Percentiles rank a stretch among this genome's conserved stretches.
Evolutionary conservation across 768 basidiomycete species (phyloP).

Genomic region (Trametes sanguinea): DNA sequence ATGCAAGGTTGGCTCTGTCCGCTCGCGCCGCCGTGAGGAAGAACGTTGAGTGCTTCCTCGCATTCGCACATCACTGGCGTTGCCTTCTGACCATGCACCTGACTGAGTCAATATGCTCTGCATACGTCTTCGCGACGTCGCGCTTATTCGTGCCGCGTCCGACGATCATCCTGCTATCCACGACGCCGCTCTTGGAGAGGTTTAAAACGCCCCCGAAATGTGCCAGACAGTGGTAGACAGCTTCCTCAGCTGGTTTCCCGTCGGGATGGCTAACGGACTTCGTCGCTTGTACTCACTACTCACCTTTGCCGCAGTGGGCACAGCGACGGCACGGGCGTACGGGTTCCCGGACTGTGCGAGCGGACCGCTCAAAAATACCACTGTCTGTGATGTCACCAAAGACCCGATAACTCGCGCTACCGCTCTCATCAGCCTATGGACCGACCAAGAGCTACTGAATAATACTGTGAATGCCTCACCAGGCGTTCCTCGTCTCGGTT

Average conservation of each 20-base stretch:
- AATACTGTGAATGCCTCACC: slow-evolving; percentile 53
- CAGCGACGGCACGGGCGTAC: slow-evolving; percentile 6
- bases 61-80: neutral
- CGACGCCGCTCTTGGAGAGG: neutral
- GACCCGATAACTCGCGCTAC: slow-evolving; percentile 48
- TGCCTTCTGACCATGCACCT: slow-evolving; percentile 19
- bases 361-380: slow-evolving; percentile 46
- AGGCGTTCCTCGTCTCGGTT: slow-evolving; percentile 55
- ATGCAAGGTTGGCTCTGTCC: neutral
- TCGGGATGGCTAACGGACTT: slow-evolving; percentile 18
- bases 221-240: neutral
- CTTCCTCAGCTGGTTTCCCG: neutral
- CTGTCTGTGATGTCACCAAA: slow-evolving; percentile 50
- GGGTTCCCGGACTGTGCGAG: slow-evolving; percentile 51
- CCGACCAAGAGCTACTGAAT: slow-evolving; percentile 49
- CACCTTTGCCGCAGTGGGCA: slow-evolving; percentile 1
- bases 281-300: slow-evolving; percentile 13
- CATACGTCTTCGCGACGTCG: neutral
- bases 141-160: neutral
- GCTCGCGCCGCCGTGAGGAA: slow-evolving; percentile 3
- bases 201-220: slow-evolving; percentile 5
- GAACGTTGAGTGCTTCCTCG: neutral
- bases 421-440: slow-evolving; percentile 52
- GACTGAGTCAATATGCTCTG: neutral
- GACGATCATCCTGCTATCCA: slow-evolving; percentile 6